Evolutionary conservation across 192 early-diverging fungal genomes (phyloP).

Genomic region (Podila horticola): DNA sequence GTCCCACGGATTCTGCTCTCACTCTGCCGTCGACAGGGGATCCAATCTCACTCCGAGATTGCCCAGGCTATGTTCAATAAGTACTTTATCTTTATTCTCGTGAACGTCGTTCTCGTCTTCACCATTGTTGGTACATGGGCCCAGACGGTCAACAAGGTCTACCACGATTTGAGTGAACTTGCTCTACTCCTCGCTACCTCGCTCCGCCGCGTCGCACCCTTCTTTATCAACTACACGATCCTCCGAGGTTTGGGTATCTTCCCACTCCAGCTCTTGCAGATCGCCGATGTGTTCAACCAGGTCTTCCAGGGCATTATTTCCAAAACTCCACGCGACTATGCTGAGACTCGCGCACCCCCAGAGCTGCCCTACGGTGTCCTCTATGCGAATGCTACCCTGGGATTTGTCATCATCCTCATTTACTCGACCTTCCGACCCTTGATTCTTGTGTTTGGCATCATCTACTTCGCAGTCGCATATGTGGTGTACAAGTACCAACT

Average conservation of each 20-base stretch:
- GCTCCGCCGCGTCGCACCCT: constrained; percentile 77
- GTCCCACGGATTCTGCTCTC: constrained; percentile 73
- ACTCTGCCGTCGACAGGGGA: constrained; percentile 37
- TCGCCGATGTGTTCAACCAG: constrained; percentile 69
- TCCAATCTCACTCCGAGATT: constrained; percentile 43
- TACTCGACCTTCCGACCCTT: constrained; percentile 80
- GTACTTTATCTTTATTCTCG: constrained; percentile 78
- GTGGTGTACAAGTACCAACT: constrained; percentile 82
- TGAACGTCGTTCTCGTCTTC: constrained; percentile 81
- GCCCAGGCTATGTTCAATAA: constrained; percentile 55
- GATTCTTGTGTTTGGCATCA: constrained; percentile 74
- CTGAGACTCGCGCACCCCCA: constrained; percentile 74
- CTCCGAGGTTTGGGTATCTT: constrained; percentile 76
- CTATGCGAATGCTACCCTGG: constrained; percentile 75
- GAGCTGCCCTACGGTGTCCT: constrained; percentile 77
- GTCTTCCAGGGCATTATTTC: constrained; percentile 67
- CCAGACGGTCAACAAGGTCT: constrained; percentile 71
- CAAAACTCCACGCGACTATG: constrained; percentile 84
- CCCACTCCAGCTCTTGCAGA: constrained; percentile 76
- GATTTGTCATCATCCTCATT: constrained; percentile 76
- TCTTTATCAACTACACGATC: constrained; percentile 84
- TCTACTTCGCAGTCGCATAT: constrained; percentile 75
- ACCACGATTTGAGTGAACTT: constrained; percentile 69
- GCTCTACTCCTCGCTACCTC: constrained; percentile 71
- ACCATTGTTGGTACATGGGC: constrained; percentile 76